Evolutionary conservation across 192 early-diverging fungal genomes (phyloP).

Genomic region (Rhizoclosmatium sp.): DNA sequence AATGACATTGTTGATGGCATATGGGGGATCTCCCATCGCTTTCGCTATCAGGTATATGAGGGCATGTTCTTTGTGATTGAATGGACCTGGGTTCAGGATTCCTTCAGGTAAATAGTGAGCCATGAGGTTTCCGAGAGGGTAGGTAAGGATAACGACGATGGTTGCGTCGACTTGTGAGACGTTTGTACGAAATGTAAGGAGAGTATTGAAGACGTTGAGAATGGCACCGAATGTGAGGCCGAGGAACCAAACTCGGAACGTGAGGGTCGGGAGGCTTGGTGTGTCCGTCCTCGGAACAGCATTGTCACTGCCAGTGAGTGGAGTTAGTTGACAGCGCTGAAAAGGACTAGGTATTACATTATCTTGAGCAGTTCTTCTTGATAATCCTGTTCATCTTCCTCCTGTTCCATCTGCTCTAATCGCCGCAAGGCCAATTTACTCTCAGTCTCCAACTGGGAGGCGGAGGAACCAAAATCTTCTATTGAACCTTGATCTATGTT

Average conservation of each 20-base stretch:
- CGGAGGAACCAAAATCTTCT: too few relatives aligned
- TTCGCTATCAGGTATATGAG: constrained; percentile 74
- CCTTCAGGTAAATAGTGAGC: constrained; percentile 6
- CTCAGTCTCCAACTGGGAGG: too few relatives aligned
- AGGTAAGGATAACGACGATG: constrained; percentile 61
- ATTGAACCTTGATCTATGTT: too few relatives aligned
- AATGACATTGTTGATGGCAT: constrained; percentile 60
- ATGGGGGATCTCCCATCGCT: constrained; percentile 35
- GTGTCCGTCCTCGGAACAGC: constrained; percentile 38
- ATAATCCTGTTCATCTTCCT: background rate
- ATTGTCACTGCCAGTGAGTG: constrained; percentile 7
- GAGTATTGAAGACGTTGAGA: background rate
- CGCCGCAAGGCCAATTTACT: too few relatives aligned
- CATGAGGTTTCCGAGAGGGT: constrained; percentile 73
- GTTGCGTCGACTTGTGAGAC: constrained; percentile 19
- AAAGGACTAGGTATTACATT: background rate
- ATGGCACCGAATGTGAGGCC: constrained; percentile 33
- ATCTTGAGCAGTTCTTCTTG: background rate
- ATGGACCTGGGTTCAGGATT: constrained; percentile 45
- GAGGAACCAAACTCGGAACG: constrained; percentile 39
- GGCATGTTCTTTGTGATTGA: constrained; percentile 27
- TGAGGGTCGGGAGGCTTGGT: constrained; percentile 39
- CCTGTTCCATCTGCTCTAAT: background rate
- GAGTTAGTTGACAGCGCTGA: background rate
- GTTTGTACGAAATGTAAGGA: constrained; percentile 1